phyloP scores from a whole-genome alignment of 2,329 filamentous ascomycete genomes.

The Raffaelea deltoideospora region DNA sequence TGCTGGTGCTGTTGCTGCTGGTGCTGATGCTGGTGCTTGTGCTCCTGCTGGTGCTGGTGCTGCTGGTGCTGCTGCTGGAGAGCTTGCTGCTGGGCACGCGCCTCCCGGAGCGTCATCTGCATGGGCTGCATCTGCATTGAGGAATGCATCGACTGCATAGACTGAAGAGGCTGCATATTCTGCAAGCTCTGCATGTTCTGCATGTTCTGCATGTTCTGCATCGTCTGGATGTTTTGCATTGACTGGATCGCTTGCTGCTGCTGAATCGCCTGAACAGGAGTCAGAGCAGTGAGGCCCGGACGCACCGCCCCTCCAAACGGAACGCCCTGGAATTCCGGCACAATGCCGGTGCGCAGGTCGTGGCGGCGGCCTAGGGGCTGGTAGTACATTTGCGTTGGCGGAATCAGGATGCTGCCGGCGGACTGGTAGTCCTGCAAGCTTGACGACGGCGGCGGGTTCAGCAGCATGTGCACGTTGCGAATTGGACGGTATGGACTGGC shows the following conservation, averaged over 20 bases:
- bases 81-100: neutral
- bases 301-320: slow-evolving; percentile 1
- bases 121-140: neutral
- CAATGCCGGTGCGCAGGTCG: slow-evolving; percentile 53
- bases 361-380: slow-evolving; percentile 58
- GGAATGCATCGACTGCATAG: neutral
- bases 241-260: slow-evolving; percentile 1
- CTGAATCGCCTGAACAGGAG: slow-evolving; percentile 5
- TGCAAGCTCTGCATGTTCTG: slow-evolving; percentile 1
- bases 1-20: too few relatives aligned
- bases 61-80: neutral
- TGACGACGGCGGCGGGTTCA: slow-evolving; percentile 70
- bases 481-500: slow-evolving; percentile 88
- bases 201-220: neutral
- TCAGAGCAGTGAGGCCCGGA: slow-evolving; percentile 5
- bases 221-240: slow-evolving; percentile 1
- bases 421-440: slow-evolving; percentile 64
- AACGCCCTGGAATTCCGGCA: slow-evolving; percentile 40
- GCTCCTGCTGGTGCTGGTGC: slow-evolving; percentile 2
- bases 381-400: slow-evolving; percentile 67
- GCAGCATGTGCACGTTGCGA: slow-evolving; percentile 75
- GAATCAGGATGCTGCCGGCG: slow-evolving; percentile 19
- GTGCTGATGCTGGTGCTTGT: neutral
- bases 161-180: neutral
- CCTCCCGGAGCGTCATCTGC: slow-evolving; percentile 1